Percentiles rank a stretch among this genome's conserved stretches.
Conservation (phyloP, 495 filamentous ascomycete genomes). For the Annulohypoxylon maeteangense region DNA sequence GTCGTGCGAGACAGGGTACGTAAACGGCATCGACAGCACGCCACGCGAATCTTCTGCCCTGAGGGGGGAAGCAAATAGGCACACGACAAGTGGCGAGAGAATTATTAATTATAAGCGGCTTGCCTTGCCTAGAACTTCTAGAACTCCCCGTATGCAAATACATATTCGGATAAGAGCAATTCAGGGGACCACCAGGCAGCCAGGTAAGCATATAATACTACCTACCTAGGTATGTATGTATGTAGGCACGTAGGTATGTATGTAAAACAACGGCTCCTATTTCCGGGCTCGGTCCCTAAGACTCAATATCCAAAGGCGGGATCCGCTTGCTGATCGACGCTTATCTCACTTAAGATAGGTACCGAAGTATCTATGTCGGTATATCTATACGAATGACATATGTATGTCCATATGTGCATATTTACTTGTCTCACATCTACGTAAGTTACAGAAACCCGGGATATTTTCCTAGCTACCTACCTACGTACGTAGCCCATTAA, state of each 20-base stretch:
- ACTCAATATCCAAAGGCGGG: neutral
- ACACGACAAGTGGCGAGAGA: slow-evolving; percentile 36
- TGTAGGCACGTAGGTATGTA: neutral
- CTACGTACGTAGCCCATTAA: no score
- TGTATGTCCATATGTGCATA: neutral
- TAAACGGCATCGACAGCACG: slow-evolving; percentile 11
- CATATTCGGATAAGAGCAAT: slow-evolving; percentile 8
- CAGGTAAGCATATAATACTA: neutral
- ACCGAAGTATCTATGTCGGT: no score
- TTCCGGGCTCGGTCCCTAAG: neutral
- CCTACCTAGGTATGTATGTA: neutral
- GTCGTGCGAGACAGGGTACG: slow-evolving; percentile 8
- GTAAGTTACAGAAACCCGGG: neutral
- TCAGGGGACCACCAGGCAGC: neutral
- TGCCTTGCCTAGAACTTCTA: neutral
- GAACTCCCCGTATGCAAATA: neutral
- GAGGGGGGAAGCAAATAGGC: slow-evolving; percentile 26
- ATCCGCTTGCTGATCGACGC: slow-evolving; percentile 11
- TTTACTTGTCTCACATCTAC: neutral
- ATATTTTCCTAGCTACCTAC: neutral
- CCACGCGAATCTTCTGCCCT: neutral
- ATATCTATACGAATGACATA: no score
- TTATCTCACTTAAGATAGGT: slow-evolving; percentile 3
- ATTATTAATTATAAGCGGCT: slow-evolving; percentile 6
- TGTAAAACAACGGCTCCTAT: neutral